Base-by-base conservation (phyloP, 2,329 filamentous ascomycete species). In the Fusarium transvaalense region DNA sequence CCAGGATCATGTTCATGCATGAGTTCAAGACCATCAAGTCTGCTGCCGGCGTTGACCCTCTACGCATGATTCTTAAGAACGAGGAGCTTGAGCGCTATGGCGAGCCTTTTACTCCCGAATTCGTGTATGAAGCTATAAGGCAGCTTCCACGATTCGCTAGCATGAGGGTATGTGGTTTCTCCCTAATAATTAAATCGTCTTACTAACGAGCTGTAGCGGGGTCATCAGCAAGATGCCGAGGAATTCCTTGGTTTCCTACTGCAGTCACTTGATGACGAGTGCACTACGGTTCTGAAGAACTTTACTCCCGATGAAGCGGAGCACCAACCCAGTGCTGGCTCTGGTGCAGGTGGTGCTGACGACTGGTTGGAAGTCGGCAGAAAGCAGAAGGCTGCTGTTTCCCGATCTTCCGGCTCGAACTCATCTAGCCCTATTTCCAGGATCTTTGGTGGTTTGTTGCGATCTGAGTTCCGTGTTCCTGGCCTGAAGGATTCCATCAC, bases 191-290 rank as follows among this genome's bases (percentile, higher is more conserved):
- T n/a, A 27, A 2, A 31, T n/a, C 25, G n/a, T 6, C 19, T 12
- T 46, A 23, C 47, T 71, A 42, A 69, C 46, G 41, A 2, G 80
- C 25, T 56, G 52, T 68, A 94, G 90, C 92, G 94, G 64, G 96
- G 96, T 17, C 95, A 97, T 74, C 96, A 99, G 78, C 95, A 99
- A 83, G 96, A 99, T 81, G 96, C 96, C 2, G 94, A 99, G 76
- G 96, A 99, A 76, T 99, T 99, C 72, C 83, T 99, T 25, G 95
- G 94, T 1, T 97, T 98, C 77, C 84, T 99, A 34, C 85, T 99
- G 6, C 94, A 97, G 75, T 93, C 93, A 47, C 87, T 99, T 34
- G 94, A 97, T 73, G 94, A 98, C 69, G 96, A 99, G 78, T 97
- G 94, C 77, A 88, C 89, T 17, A 86, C 90, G 59, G 90, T 95